Conservation (phyloP, 2,329 filamentous ascomycete genomes). For the Talaromyces sp. region DNA sequence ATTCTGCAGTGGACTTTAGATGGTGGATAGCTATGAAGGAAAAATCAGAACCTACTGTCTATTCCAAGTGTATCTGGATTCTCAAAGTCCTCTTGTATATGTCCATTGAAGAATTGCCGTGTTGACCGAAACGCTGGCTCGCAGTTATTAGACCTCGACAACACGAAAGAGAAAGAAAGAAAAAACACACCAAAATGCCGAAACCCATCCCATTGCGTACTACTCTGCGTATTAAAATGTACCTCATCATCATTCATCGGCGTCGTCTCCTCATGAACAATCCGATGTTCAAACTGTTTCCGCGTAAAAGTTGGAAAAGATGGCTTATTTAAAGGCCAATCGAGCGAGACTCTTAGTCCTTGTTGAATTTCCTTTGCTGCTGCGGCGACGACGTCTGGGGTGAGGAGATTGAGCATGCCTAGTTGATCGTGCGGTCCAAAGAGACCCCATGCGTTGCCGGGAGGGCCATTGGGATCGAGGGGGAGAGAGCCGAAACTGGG, state of each 20-base stretch:
- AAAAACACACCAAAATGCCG: neutral
- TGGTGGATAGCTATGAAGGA: neutral
- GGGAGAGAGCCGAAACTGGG: conserved; percentile 45
- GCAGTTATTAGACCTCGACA: neutral
- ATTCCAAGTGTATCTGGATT: neutral
- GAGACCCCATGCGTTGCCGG: conserved; percentile 54
- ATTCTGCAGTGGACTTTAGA: neutral
- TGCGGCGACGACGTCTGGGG: conserved; percentile 38
- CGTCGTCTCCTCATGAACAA: neutral
- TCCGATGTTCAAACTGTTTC: neutral
- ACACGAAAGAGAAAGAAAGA: too few relatives aligned
- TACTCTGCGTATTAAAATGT: neutral
- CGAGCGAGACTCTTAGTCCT: conserved; percentile 17
- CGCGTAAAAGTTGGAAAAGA: neutral
- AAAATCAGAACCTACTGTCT: neutral
- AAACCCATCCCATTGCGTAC: conserved; percentile 1
- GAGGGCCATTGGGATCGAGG: conserved; percentile 46
- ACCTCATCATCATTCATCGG: neutral
- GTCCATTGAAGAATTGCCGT: neutral
- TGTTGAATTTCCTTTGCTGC: conserved; percentile 44
- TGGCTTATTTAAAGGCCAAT: neutral
- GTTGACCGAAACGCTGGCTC: neutral
- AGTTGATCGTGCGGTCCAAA: conserved; percentile 50
- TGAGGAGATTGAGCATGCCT: conserved; percentile 54
- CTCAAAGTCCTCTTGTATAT: neutral